phyloP scores from a whole-genome alignment of 2,329 filamentous ascomycete species.

The Gaeumannomyces tritici region DNA sequence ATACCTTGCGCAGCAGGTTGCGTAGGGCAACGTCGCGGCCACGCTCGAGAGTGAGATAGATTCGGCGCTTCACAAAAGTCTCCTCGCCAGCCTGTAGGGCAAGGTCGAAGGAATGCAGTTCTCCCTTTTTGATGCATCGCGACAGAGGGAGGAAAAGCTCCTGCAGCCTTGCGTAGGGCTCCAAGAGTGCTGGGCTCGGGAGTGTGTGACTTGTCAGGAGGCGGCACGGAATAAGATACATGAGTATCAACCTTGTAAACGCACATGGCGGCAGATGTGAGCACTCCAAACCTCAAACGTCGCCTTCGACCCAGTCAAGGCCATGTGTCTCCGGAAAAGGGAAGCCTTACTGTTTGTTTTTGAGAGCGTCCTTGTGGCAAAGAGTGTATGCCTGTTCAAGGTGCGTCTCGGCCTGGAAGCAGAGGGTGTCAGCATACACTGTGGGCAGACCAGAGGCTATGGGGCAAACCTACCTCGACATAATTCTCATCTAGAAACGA shows the following conservation, averaged over 20 bases:
- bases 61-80: constrained; percentile 86
- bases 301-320: neutral
- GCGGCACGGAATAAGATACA: constrained; percentile 88
- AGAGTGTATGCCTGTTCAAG: constrained; percentile 73
- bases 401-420: constrained; percentile 62
- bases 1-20: constrained; percentile 88
- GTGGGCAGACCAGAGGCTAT: neutral
- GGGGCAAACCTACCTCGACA: constrained; percentile 42
- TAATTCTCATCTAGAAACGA: constrained; percentile 94
- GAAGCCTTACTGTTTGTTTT: constrained; percentile 66
- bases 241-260: constrained; percentile 65
- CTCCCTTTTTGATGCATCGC: constrained; percentile 69
- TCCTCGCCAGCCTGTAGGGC: constrained; percentile 75
- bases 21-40: constrained; percentile 85
- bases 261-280: neutral
- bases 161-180: constrained; percentile 67
- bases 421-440: constrained; percentile 3
- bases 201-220: constrained; percentile 81
- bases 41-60: constrained; percentile 89
- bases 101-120: constrained; percentile 74
- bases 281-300: neutral
- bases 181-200: constrained; percentile 61
- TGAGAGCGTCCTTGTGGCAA: constrained; percentile 62
- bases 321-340: neutral
- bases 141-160: constrained; percentile 70